These are phyloP conservation scores for Boletus austroedulis DNA, from an alignment of 1,284 basidiomycete genomes.

Conservation along the genomic window DNA sequence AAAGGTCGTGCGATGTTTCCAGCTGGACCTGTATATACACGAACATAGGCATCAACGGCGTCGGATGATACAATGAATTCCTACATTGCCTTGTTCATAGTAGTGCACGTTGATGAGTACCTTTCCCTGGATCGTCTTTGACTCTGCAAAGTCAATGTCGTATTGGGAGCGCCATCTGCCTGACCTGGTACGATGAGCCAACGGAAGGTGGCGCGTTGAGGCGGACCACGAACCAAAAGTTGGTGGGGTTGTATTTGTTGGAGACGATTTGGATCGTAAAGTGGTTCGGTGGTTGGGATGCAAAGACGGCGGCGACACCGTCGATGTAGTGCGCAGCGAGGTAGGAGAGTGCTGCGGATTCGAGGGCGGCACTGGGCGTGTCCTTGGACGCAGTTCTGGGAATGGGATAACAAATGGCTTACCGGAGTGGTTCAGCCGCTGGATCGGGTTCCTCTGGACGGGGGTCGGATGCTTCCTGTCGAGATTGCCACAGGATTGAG, in stretches of 20 bases:
- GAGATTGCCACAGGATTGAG: constrained; percentile 2
- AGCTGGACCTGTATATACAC: constrained; percentile 74
- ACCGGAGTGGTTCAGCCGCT: constrained; percentile 77
- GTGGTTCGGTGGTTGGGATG: constrained; percentile 42
- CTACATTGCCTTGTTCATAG: constrained; percentile 92
- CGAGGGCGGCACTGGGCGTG: constrained; percentile 58
- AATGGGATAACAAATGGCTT: constrained; percentile 16
- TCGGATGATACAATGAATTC: constrained; percentile 21
- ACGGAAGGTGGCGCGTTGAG: neutral
- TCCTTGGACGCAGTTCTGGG: neutral
- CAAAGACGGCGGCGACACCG: constrained; percentile 71
- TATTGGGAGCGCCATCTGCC: constrained; percentile 91
- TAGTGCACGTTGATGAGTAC: constrained; percentile 88
- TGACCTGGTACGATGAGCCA: constrained; percentile 54
- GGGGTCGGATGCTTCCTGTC: constrained; percentile 74
- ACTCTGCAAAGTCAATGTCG: constrained; percentile 50
- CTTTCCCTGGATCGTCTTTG: constrained; percentile 57
- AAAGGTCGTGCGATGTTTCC: constrained; percentile 66
- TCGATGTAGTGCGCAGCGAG: constrained; percentile 75
- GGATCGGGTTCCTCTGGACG: constrained; percentile 59
- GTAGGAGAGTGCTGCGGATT: constrained; percentile 67
- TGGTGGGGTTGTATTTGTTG: constrained; percentile 89
- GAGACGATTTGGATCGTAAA: constrained; percentile 84
- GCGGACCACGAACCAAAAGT: constrained; percentile 67
- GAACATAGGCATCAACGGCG: neutral